phyloP scores from a whole-genome alignment of 148 eudicot species.

The Simmondsia chinensis region DNA sequence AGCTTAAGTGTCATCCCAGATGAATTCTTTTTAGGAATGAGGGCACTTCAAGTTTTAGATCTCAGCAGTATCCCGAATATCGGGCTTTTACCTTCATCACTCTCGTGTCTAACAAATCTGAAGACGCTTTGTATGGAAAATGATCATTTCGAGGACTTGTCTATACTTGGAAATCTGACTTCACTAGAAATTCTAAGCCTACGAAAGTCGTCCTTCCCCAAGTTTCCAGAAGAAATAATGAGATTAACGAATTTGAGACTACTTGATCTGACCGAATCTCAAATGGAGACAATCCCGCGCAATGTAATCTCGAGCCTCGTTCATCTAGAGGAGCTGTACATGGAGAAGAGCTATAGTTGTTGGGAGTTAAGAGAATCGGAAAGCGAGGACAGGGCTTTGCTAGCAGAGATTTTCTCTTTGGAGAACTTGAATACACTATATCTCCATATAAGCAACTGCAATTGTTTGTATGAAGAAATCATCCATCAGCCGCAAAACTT shows the following conservation, averaged over 20 bases:
- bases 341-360: constrained; percentile 11
- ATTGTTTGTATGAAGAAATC: constrained; percentile 8
- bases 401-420: constrained; percentile 19
- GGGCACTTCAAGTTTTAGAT: constrained; percentile 25
- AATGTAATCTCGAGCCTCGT: constrained; percentile 16
- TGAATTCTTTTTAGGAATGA: constrained; percentile 26
- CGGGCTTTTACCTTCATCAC: constrained; percentile 11
- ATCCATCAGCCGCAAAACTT: constrained; percentile 1
- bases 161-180: constrained; percentile 19
- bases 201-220: constrained; percentile 7
- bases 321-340: constrained; percentile 30
- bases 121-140: constrained; percentile 19
- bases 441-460: constrained; percentile 7
- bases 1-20: constrained; percentile 7
- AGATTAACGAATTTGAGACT: constrained; percentile 17
- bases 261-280: constrained; percentile 21
- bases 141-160: constrained; percentile 15
- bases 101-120: constrained; percentile 22
- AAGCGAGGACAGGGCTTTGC: constrained; percentile 10
- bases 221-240: constrained; percentile 25
- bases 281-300: constrained; percentile 9
- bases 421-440: constrained; percentile 15
- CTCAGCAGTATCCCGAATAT: constrained; percentile 12
- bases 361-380: constrained; percentile 16
- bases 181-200: constrained; percentile 37